Conservation (phyloP, 2,329 filamentous ascomycete species). For the Davidsoniella neocaledoniae region DNA sequence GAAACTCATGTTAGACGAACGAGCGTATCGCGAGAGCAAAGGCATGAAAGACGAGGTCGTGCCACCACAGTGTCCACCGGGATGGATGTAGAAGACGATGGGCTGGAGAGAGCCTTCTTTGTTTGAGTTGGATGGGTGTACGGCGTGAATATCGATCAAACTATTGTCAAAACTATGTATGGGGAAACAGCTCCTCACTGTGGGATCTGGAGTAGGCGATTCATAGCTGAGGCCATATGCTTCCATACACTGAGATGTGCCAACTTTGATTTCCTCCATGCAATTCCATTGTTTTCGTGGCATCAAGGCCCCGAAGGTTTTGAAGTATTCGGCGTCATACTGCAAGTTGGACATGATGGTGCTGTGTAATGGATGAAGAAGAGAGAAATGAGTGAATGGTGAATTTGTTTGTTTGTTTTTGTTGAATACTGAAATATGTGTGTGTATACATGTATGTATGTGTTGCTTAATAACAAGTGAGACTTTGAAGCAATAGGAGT, state of each 20-base stretch:
- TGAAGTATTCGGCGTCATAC: constrained; percentile 5
- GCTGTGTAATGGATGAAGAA: neutral
- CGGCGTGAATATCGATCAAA: constrained; percentile 12
- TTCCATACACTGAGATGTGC: neutral
- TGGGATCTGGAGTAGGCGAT: neutral
- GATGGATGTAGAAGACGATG: constrained; percentile 24
- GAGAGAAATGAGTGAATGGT: neutral
- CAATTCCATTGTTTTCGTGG: neutral
- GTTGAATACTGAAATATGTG: too few relatives aligned
- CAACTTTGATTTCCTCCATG: neutral
- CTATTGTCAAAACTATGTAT: constrained; percentile 14
- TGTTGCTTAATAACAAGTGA: too few relatives aligned
- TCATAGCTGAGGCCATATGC: constrained; percentile 3
- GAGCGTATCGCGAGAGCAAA: constrained; percentile 17
- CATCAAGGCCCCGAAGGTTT: constrained; percentile 1
- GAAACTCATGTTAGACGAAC: constrained; percentile 19
- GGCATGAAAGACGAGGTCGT: constrained; percentile 17
- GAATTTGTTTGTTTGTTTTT: too few relatives aligned
- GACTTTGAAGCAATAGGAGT: too few relatives aligned
- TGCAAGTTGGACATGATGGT: neutral
- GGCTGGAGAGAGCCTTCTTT: constrained; percentile 10
- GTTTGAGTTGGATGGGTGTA: constrained; percentile 3
- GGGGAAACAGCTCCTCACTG: constrained; percentile 7
- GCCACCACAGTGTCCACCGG: constrained; percentile 24
- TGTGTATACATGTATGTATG: too few relatives aligned